Percentiles rank a stretch among this genome's conserved stretches.
Conservation (phyloP, 2,329 filamentous ascomycete genomes). For the Madurella fahalii region DNA sequence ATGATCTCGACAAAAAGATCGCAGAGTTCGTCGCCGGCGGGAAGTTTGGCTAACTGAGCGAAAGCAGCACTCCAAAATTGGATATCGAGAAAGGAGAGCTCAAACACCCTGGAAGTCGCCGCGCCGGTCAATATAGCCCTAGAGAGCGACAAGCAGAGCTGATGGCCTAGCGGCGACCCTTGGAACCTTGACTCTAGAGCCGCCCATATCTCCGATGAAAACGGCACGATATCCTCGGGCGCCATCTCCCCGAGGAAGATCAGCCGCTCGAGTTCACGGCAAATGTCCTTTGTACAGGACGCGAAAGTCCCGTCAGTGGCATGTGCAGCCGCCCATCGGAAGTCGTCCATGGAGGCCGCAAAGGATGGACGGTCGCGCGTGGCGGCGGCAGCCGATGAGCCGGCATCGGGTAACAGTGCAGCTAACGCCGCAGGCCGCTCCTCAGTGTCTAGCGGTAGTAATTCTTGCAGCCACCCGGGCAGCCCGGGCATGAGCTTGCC, state of each 20-base stretch:
- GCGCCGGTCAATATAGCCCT: conserved; percentile 15
- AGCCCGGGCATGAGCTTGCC: conserved; percentile 7
- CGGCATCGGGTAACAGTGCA: background rate
- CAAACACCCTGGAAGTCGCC: conserved; percentile 15
- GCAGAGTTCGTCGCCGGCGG: conserved; percentile 16
- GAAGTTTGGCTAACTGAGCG: conserved; percentile 14
- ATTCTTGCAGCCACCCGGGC: conserved; percentile 14
- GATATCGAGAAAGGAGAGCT: conserved; percentile 6
- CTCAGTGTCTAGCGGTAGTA: background rate
- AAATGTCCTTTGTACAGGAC: conserved; percentile 25
- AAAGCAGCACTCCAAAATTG: conserved; percentile 20
- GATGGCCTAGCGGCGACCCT: background rate
- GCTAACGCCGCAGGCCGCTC: background rate
- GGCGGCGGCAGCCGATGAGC: background rate
- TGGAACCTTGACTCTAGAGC: conserved; percentile 16
- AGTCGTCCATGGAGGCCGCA: conserved; percentile 6
- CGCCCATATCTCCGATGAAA: conserved; percentile 12
- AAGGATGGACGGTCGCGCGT: background rate
- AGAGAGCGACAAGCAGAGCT: conserved; percentile 12
- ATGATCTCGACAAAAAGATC: conserved; percentile 17
- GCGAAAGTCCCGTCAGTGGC: conserved; percentile 4
- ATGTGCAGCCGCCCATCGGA: conserved; percentile 4
- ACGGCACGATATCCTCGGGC: background rate
- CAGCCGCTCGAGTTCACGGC: conserved; percentile 19
- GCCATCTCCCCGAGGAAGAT: conserved; percentile 17